Evolutionary conservation across 768 basidiomycete genomes (phyloP), one percentile per base, ranked within the genome.

Genomic region (Amanita jacksonii): DNA sequence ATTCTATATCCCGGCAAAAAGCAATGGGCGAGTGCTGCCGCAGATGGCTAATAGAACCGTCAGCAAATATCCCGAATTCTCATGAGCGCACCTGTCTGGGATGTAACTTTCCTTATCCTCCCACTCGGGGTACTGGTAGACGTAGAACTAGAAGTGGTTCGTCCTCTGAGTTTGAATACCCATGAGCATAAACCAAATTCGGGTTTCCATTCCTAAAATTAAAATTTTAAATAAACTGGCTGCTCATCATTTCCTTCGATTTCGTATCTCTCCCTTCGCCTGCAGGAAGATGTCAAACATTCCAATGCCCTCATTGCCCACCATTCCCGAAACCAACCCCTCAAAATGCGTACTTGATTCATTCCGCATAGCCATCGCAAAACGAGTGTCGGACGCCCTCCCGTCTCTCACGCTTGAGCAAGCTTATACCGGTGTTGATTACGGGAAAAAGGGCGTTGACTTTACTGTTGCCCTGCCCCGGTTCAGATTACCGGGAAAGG

Each of bases 401-500:
- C 36, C 44, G 9, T 77, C 79, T 22, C 62, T 94, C 41, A 70
- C 81, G 0, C 48, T 89, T 20, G 85, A 86, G 31, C 78, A 87
- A 54, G 89, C 81, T 0, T 96, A 87, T 62, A 59, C 73, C 18
- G 92, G 87, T 16, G 83, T 96, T 0, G 85, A 92, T 58, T 86
- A 83, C 50, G 89, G 87, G 27, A 90, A 93, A 65, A 93, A 93
- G 63, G 89, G 86, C n/a, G 81, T 74, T 34, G 94, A 98, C 64
- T 91, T 96, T 53, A 85, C 85, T 0, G 76, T 97, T 15, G 91
- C 94, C 0, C 62, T 97, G 38, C 87, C 92, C n/a, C 76, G 93
- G 49, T 97, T 93, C 66, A 73, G 87, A 44, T 66, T 94, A 19
- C 80, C 81, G 6, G 90, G 79, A 15, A 91, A 91, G 57, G 72